A percentile compares a stretch with the other conserved stretches of the same genome.
Conservation (phyloP, 305 asterid genomes). For the Solanum hybrid region DNA sequence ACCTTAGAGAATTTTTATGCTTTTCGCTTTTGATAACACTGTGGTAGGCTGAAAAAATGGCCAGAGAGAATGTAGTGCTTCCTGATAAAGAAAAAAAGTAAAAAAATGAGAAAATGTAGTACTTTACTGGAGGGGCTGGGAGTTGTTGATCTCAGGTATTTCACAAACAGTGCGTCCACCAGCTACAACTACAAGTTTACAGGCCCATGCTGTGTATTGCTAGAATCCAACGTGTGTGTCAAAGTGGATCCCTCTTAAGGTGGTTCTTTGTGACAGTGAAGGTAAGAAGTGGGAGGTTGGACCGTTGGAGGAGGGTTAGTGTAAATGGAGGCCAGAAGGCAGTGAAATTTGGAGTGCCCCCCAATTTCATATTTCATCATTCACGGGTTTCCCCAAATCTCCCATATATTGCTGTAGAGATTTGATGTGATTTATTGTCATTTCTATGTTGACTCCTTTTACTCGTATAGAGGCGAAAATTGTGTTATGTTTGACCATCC, state of each 20-base stretch:
- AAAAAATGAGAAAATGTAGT: background rate
- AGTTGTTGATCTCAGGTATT: background rate
- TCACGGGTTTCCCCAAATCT: background rate
- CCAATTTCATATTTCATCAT: background rate
- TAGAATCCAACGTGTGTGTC: background rate
- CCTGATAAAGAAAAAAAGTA: background rate
- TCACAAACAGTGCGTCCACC: background rate
- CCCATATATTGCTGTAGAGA: background rate
- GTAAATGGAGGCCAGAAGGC: background rate
- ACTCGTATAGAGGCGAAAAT: background rate
- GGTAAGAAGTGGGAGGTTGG: background rate
- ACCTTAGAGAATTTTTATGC: background rate
- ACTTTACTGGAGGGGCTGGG: background rate
- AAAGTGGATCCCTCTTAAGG: background rate
- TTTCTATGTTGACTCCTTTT: background rate
- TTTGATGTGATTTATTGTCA: background rate
- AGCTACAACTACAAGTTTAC: background rate
- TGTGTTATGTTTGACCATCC: background rate
- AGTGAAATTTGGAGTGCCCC: background rate
- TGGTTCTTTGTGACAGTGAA: background rate
- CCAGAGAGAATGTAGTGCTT: background rate
- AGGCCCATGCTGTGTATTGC: background rate
- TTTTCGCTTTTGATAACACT: background rate
- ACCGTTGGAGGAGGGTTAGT: background rate
- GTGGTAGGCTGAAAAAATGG: background rate